These are phyloP conservation scores for Strobilomyces confusus DNA, from an alignment of 768 basidiomycete species.

Conservation along the genomic window DNA sequence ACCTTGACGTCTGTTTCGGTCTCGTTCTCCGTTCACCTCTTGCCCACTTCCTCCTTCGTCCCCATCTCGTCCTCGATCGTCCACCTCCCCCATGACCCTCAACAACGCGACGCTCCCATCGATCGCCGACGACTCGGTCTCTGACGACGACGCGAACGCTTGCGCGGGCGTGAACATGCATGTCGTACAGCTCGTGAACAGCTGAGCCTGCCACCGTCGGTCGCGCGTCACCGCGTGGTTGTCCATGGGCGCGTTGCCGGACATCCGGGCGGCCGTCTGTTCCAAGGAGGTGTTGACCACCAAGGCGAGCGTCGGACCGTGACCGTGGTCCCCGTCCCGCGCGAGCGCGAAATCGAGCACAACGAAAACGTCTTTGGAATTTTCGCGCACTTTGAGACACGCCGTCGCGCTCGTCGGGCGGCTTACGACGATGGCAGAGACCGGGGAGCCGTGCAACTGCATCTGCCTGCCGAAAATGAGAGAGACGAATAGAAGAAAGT, in stretches of 20 bases:
- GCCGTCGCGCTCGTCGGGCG: constrained; percentile 58
- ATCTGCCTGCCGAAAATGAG: constrained; percentile 27
- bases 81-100: constrained; percentile 34
- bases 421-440: constrained; percentile 47
- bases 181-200: constrained; percentile 55
- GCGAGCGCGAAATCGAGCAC: constrained; percentile 61
- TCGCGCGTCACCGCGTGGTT: constrained; percentile 38
- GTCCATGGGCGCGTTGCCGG: constrained; percentile 46
- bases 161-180: constrained; percentile 45
- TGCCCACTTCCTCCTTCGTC: constrained; percentile 11
- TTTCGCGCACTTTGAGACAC: constrained; percentile 37
- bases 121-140: constrained; percentile 32
- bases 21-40: not conserved
- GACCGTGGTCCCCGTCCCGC: constrained; percentile 29
- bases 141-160: constrained; percentile 8
- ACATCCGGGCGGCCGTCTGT: constrained; percentile 42
- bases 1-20: not conserved
- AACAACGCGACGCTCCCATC: constrained; percentile 49
- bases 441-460: constrained; percentile 13
- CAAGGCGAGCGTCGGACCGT: constrained; percentile 42
- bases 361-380: constrained; percentile 39
- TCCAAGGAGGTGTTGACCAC: constrained; percentile 47
- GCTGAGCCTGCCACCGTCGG: constrained; percentile 60
- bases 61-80: constrained; percentile 27
- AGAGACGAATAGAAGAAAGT: too few relatives aligned